Percentiles rank a stretch among this genome's conserved stretches.
These are phyloP conservation scores for Fusarium siculi DNA, from an alignment of 2,329 filamentous ascomycete species.

Conservation along the genomic window DNA sequence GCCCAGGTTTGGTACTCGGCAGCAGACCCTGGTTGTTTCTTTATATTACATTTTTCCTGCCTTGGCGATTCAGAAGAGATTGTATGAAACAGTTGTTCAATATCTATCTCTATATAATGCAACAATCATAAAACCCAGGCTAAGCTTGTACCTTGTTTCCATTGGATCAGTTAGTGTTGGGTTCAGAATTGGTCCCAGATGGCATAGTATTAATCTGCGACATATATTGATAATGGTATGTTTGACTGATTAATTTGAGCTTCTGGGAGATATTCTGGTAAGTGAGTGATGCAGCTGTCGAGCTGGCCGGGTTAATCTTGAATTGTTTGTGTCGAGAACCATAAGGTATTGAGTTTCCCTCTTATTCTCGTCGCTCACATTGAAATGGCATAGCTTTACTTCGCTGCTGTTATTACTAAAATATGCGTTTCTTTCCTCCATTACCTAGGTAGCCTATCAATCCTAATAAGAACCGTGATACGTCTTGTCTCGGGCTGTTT, in stretches of 20 bases:
- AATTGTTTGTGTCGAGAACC: neutral
- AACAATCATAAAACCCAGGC: neutral
- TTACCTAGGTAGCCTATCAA: neutral
- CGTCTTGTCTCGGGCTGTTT: neutral
- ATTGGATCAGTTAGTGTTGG: neutral
- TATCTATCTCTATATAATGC: neutral
- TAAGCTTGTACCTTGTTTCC: neutral
- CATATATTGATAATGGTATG: no score
- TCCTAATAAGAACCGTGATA: neutral
- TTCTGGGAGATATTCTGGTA: no score
- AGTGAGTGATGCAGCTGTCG: neutral
- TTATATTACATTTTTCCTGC: neutral
- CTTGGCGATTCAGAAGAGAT: neutral
- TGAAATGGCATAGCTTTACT: neutral
- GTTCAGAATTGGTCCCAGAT: neutral
- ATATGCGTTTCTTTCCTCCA: neutral
- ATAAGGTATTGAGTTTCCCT: neutral
- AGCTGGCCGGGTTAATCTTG: neutral
- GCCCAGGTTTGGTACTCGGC: neutral
- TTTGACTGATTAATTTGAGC: neutral
- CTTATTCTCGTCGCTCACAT: neutral
- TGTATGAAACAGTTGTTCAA: neutral
- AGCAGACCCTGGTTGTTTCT: neutral
- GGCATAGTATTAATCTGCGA: neutral
- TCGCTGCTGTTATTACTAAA: neutral